Evolutionary conservation across 208 protist species (phyloP).

Genomic region (Acanthamoeba lenticulata): DNA sequence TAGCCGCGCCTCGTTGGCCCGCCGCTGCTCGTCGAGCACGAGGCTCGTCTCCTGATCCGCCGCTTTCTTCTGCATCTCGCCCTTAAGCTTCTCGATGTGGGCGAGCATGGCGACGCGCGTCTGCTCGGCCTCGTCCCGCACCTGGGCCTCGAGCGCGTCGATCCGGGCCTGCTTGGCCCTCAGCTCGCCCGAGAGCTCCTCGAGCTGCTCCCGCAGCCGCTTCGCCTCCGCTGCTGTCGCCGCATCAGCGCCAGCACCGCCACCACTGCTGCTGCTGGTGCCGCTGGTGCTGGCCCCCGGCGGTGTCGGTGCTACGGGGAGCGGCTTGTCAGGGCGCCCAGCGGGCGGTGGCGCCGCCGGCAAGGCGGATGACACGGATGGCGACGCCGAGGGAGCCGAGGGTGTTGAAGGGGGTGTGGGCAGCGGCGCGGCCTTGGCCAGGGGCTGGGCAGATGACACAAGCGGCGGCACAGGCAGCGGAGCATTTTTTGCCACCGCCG

Average conservation of each 20-base stretch:
- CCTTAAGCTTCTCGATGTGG: background rate
- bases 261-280: background rate
- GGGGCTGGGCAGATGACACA: too few species aligned
- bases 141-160: background rate
- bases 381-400: background rate
- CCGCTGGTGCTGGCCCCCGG: background rate
- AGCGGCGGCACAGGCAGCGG: too few species aligned
- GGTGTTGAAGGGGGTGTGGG: background rate
- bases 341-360: background rate
- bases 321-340: background rate
- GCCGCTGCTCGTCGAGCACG: background rate
- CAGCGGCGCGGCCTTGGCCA: too few species aligned
- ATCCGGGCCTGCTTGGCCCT: background rate
- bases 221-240: background rate
- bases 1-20: background rate
- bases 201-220: background rate
- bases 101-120: background rate
- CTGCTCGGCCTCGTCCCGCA: background rate
- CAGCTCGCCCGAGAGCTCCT: background rate
- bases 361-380: background rate
- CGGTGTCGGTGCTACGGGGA: background rate
- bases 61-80: background rate
- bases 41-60: background rate
- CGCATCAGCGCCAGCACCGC: background rate
- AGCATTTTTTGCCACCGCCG: background rate